These are phyloP conservation scores for Antrodiella citrinella DNA, from an alignment of 768 basidiomycete genomes.

Conservation along the genomic window DNA sequence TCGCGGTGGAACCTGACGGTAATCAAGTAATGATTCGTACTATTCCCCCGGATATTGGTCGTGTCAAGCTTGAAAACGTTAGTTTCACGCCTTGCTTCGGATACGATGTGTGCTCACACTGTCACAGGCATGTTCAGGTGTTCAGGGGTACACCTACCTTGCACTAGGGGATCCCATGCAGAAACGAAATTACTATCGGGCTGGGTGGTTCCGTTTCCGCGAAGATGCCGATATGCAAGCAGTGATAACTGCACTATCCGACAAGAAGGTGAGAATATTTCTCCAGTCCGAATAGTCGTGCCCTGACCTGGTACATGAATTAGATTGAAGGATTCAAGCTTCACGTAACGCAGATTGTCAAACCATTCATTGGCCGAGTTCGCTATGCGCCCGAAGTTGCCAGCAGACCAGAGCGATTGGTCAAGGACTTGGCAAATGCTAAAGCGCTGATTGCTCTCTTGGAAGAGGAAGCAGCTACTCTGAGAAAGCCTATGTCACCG, in stretches of 20 bases:
- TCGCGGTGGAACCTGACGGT: constrained; percentile 58
- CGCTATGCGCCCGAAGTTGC: constrained; percentile 80
- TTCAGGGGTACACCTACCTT: constrained; percentile 81
- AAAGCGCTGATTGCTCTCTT: constrained; percentile 64
- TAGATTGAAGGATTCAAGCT: constrained; percentile 95
- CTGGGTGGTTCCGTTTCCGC: constrained; percentile 85
- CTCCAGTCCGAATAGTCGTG: neutral
- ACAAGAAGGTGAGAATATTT: constrained; percentile 62
- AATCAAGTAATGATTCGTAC: constrained; percentile 94
- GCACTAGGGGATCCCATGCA: constrained; percentile 88
- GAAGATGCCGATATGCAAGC: constrained; percentile 77
- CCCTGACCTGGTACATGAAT: constrained; percentile 3
- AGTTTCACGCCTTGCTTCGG: constrained; percentile 17
- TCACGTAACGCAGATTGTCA: constrained; percentile 76
- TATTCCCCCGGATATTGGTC: constrained; percentile 88
- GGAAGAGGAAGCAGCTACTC: constrained; percentile 56
- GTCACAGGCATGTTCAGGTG: constrained; percentile 60
- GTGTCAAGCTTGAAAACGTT: constrained; percentile 86
- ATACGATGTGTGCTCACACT: constrained; percentile 6
- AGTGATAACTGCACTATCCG: constrained; percentile 67
- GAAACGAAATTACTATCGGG: constrained; percentile 90
- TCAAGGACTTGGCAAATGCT: constrained; percentile 72
- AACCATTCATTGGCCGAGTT: constrained; percentile 69
- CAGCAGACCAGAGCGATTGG: constrained; percentile 70
- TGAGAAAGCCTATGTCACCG: constrained; percentile 37